These are phyloP conservation scores for Galeopsis tetrahit DNA, from an alignment of 257 asterid genomes.

Conservation along the genomic window DNA sequence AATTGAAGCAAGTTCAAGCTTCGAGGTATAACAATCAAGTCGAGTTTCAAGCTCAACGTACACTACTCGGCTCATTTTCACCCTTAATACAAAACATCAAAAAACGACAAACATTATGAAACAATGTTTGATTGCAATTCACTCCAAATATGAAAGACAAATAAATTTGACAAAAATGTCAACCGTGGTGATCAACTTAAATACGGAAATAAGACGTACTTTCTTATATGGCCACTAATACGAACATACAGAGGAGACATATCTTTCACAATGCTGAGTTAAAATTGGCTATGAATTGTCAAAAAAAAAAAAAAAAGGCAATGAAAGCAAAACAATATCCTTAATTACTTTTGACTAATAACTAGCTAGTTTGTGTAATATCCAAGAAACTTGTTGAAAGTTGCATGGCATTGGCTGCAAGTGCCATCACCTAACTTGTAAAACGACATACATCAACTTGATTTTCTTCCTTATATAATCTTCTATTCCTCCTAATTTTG, in stretches of 20 bases:
- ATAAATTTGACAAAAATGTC: conserved; percentile 1
- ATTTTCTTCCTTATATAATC: conserved; percentile 36
- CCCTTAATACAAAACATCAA: too few species aligned
- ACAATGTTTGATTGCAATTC: background rate
- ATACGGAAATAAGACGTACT: conserved; percentile 10
- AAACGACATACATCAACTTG: conserved; percentile 42
- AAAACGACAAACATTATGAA: too few species aligned
- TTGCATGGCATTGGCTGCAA: conserved; percentile 36
- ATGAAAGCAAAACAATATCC: conserved; percentile 21
- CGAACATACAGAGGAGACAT: conserved; percentile 39
- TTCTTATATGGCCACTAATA: background rate
- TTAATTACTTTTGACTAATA: conserved; percentile 2
- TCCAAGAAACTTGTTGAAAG: conserved; percentile 49
- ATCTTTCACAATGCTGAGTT: conserved; percentile 37
- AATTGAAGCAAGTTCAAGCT: too few species aligned
- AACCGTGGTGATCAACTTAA: conserved; percentile 1
- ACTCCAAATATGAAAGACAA: background rate
- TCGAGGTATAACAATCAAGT: too few species aligned
- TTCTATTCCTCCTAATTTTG: background rate
- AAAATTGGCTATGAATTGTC: conserved; percentile 3
- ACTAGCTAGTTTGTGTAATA: conserved; percentile 49
- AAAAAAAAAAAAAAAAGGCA: too few species aligned
- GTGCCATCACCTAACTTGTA: conserved; percentile 56
- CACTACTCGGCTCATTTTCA: too few species aligned
- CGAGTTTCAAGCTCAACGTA: too few species aligned